phyloP scores from a whole-genome alignment of 257 asterid species.

The Solanum commersonii region DNA sequence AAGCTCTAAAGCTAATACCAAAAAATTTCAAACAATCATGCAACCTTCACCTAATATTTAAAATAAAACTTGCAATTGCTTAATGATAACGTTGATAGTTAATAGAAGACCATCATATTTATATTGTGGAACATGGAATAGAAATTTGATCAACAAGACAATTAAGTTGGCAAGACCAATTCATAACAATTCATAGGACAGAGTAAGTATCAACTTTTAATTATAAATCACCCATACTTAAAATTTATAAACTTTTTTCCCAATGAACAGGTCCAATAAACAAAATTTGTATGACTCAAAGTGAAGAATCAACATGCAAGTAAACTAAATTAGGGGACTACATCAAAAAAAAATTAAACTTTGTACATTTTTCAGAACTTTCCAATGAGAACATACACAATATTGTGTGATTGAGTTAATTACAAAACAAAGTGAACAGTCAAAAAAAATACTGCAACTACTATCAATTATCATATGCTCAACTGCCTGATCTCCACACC shows the following conservation, averaged over 20 bases:
- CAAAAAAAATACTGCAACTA: not conserved
- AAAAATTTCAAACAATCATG: too few species aligned
- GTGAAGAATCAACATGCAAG: not conserved
- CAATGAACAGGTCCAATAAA: conserved; percentile 66
- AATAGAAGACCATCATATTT: too few species aligned
- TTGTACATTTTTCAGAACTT: not conserved
- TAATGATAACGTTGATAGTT: too few species aligned
- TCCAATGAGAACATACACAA: not conserved
- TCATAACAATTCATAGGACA: too few species aligned
- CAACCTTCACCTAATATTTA: too few species aligned
- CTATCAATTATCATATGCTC: not conserved
- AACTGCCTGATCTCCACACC: not conserved
- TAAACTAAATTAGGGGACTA: not conserved
- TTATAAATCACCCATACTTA: too few species aligned
- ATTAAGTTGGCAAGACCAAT: too few species aligned
- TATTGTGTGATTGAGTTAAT: not conserved
- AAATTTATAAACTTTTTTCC: conserved; percentile 27
- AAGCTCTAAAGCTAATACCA: too few species aligned
- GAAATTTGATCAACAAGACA: too few species aligned
- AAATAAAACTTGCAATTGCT: too few species aligned
- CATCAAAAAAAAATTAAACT: not conserved
- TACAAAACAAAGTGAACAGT: not conserved
- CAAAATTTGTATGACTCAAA: conserved; percentile 44
- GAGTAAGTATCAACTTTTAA: too few species aligned
- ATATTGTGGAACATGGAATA: too few species aligned